These are phyloP conservation scores for Cymbopogon flexuosus DNA, from an alignment of 202 grass and related monocot species.

Conservation along the genomic window DNA sequence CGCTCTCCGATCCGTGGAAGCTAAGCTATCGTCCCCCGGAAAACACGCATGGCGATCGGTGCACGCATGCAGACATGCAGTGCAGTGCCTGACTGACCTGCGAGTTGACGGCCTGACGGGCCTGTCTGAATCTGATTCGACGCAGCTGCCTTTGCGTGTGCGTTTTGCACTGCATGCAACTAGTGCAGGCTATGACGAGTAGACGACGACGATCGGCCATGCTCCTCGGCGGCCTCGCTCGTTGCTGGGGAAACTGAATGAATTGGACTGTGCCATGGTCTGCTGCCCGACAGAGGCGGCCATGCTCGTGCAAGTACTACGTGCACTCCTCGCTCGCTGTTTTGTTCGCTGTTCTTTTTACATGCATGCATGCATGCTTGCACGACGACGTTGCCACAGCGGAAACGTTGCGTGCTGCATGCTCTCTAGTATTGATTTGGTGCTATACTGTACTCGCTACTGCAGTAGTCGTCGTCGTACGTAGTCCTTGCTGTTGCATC, in stretches of 20 bases:
- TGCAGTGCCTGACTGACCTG: slow-evolving; percentile 1
- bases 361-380: not conserved
- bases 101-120: not conserved
- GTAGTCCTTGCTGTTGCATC: no score
- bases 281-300: not conserved
- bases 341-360: not conserved
- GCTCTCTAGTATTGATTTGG: no score
- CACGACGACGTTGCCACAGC: not conserved
- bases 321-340: no score
- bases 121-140: slow-evolving; percentile 13
- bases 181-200: not conserved
- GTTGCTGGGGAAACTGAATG: not conserved
- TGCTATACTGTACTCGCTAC: no score
- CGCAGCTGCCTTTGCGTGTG: slow-evolving; percentile 28
- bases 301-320: not conserved
- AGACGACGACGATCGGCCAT: not conserved
- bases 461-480: no score
- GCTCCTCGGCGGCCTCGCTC: not conserved
- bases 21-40: slow-evolving; percentile 22
- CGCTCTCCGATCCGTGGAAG: no score
- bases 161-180: not conserved
- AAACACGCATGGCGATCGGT: slow-evolving; percentile 30
- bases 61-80: not conserved
- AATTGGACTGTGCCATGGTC: not conserved
- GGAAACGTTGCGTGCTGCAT: not conserved